phyloP scores from a whole-genome alignment of 2,329 filamentous ascomycete genomes.

The Colletotrichum endophyticum region DNA sequence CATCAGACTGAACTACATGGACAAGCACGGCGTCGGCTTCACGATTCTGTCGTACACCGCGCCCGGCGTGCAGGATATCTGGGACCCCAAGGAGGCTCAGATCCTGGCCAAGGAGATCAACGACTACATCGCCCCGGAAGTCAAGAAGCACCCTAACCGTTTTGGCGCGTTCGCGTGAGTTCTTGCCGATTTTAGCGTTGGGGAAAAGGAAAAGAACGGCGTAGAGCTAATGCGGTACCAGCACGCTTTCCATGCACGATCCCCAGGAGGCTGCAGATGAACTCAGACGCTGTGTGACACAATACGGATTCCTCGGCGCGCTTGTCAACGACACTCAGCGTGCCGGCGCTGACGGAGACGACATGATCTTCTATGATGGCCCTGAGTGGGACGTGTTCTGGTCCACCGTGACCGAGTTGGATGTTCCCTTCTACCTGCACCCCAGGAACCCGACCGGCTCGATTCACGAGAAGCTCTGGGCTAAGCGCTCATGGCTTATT shows the following conservation, averaged over 20 bases:
- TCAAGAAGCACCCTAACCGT: conserved; percentile 36
- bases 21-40: conserved; percentile 51
- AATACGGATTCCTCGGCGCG: conserved; percentile 66
- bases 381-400: not conserved
- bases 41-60: conserved; percentile 53
- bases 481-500: not conserved
- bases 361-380: not conserved
- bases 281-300: conserved; percentile 55
- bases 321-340: not conserved
- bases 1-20: conserved; percentile 28
- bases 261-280: conserved; percentile 35
- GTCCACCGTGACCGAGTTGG: not conserved
- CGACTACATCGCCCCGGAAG: not conserved
- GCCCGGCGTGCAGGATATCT: conserved; percentile 51
- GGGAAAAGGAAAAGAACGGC: not conserved
- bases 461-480: not conserved
- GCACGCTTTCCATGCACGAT: not conserved
- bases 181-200: not conserved
- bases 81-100: conserved; percentile 44
- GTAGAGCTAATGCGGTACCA: not conserved
- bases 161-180: conserved; percentile 51
- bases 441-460: not conserved
- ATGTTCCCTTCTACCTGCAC: not conserved
- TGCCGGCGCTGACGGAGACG: not conserved
- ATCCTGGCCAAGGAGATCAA: conserved; percentile 42